These are phyloP conservation scores for Trametes punicea DNA, from an alignment of 768 basidiomycete genomes.

Conservation along the genomic window DNA sequence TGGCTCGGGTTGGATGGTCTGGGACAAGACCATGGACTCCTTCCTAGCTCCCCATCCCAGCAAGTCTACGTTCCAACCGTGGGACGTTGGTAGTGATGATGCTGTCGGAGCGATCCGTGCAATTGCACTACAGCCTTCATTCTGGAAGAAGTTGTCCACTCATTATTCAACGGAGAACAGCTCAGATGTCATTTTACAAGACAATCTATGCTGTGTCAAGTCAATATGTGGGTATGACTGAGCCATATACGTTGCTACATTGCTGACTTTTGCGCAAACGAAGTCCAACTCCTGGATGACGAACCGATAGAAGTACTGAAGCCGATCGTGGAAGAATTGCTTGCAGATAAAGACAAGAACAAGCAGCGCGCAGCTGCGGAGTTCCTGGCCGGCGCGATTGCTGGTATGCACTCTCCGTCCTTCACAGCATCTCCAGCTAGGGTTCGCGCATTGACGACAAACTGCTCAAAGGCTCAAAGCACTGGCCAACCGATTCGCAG, in stretches of 20 bases:
- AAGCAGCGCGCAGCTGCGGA: slow-evolving; percentile 89
- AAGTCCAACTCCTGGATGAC: slow-evolving; percentile 78
- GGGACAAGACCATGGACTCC: slow-evolving; percentile 43
- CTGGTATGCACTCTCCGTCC: slow-evolving; percentile 51
- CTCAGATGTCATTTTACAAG: slow-evolving; percentile 57
- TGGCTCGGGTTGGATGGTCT: slow-evolving; percentile 68
- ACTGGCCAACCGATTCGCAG: slow-evolving; percentile 79
- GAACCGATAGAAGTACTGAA: slow-evolving; percentile 61
- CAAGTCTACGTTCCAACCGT: slow-evolving; percentile 53
- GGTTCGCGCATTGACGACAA: not conserved
- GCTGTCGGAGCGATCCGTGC: slow-evolving; percentile 50
- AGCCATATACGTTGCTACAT: too few species aligned
- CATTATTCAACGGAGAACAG: slow-evolving; percentile 80
- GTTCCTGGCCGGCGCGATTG: slow-evolving; percentile 69
- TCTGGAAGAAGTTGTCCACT: slow-evolving; percentile 65
- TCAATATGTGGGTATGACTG: slow-evolving; percentile 62
- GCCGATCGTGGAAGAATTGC: slow-evolving; percentile 59
- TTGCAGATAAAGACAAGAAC: slow-evolving; percentile 72
- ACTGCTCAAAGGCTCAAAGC: slow-evolving; percentile 61
- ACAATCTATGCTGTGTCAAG: slow-evolving; percentile 70
- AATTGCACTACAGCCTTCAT: slow-evolving; percentile 44
- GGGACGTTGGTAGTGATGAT: slow-evolving; percentile 52
- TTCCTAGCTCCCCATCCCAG: slow-evolving; percentile 47
- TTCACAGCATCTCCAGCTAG: too few species aligned
- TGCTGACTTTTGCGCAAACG: too few species aligned